These are phyloP conservation scores for Biscutella auriculata DNA, from an alignment of 441 rosid species.

Conservation along the genomic window DNA sequence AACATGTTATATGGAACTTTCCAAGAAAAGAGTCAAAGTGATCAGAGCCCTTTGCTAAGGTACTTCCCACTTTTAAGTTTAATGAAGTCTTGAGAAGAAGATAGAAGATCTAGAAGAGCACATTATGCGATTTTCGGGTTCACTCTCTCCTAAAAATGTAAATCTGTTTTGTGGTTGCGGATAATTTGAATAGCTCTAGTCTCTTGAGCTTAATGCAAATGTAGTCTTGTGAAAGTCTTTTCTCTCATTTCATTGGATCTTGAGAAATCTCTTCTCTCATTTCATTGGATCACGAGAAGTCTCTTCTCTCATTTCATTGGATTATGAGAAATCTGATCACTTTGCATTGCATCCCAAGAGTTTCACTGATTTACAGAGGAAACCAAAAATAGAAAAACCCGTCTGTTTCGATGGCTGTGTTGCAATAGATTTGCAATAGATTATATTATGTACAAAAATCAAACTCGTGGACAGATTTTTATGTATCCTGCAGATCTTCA, in stretches of 20 bases:
- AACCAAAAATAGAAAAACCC: constrained; percentile 3
- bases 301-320: not conserved
- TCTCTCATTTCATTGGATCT: not conserved
- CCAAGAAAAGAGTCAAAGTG: not conserved
- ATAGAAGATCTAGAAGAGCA: not conserved
- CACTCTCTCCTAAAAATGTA: not conserved
- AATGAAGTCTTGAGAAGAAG: constrained; percentile 1
- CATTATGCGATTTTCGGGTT: not conserved
- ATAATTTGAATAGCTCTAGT: constrained; percentile 21
- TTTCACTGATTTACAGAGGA: constrained; percentile 15
- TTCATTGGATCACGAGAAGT: too few species aligned
- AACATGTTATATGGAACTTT: too few species aligned
- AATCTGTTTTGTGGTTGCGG: constrained; percentile 15
- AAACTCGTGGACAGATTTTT: not conserved
- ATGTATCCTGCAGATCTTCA: constrained; percentile 23
- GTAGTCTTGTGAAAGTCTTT: constrained; percentile 13
- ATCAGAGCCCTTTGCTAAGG: not conserved
- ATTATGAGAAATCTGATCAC: constrained; percentile 6
- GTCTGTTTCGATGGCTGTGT: constrained; percentile 10
- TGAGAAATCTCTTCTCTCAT: not conserved
- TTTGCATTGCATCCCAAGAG: constrained; percentile 18
- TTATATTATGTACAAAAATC: constrained; percentile 20
- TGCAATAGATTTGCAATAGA: not conserved
- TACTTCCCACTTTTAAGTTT: not conserved
- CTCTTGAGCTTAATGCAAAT: constrained; percentile 20